Evolutionary conservation across 2,329 filamentous ascomycete species (phyloP), one percentile per base, ranked within the genome.

Genomic region (Aspergillus tanneri): DNA sequence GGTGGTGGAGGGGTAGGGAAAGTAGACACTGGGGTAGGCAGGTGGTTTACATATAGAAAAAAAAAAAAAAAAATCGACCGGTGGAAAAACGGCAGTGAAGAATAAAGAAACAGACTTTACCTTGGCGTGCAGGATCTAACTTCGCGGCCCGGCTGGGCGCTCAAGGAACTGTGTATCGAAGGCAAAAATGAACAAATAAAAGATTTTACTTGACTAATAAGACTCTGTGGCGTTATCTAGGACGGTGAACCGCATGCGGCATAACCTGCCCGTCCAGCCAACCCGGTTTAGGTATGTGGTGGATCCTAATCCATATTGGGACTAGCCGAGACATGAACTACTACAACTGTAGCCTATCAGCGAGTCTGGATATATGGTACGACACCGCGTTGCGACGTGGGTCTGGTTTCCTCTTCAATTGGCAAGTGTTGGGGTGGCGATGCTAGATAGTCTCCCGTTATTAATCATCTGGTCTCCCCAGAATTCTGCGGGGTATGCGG

Each of bases 221-320:
- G 24, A 48, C 28, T 38, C 25, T n/a, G 39, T 48, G 46, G 46
- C 46, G 46, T 42, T 38, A 45, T 45, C 43, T 45, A 37, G 43
- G 27, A 38, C 27, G 41, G 30, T 25, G 41, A 43, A 43, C 41
- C 41, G 34, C 32, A 43, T 43, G 42, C 30, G 27, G 14, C 34
- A 44, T 16, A 25, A 36, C 10, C 28, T 6, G 12, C 12, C 28
- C 28, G 28, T 14, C 28, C 28, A 32, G 28, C 28, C 28, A 32
- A 32, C 8, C 9, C 30, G 14, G 11, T 14, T 18, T 18, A 34
- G 30, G 30, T 18, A 34, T 18, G 4, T n/a, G 30, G 30, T 18
- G n/a, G 30, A 3, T 5, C 3, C 28, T 5, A 8, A 25, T 25
- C 28, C 8, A 18, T 3, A 11, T 34, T 10, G 16, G 14, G 30